Base-by-base conservation (phyloP, 768 basidiomycete species). In the Suillus placidus region DNA sequence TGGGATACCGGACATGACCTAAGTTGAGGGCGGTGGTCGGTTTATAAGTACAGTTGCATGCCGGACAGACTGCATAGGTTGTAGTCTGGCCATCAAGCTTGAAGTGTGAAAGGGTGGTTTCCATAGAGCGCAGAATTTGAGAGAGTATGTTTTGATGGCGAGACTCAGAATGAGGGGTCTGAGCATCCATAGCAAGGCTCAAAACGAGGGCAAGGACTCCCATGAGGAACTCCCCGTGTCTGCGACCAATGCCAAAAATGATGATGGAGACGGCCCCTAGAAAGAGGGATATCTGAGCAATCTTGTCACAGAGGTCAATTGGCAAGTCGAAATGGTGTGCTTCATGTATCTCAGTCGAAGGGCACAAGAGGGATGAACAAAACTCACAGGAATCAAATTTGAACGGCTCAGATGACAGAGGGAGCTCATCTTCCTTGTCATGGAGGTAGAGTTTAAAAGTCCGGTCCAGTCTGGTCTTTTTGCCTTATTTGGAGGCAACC, bases 181-280 rank as follows among this genome's bases (percentile, higher is more conserved):
- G 43, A 45, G 43, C 20, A 20, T 45, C 43, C 43, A 45, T 45
- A 4, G 62, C 43, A 10, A 68, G 42, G 43, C 51, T 35, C 16
- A 74, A 49, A 37, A 73, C 42, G n/a, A 72, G 42, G 14, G 60
- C 51, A 14, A 73, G 34, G 8, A 69, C 58, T 16, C 62, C 40
- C 2, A 77, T 57, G 40, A 77, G 60, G 38, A 74, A 69, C 16
- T 75, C 66, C 18, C 64, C 52, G 0, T 43, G 51, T 8, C 30
- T 49, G 16, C 26, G 66, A 35, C 71, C 54, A 9, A 72, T 42
- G 14, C 67, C 67, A 42, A n/a, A n/a, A n/a, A n/a, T n/a, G n/a
- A n/a, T n/a, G n/a, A n/a, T n/a, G n/a, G n/a, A n/a, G n/a, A n/a
- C n/a, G n/a, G n/a, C n/a, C n/a, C n/a, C n/a, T n/a, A n/a, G n/a